Evolutionary conservation across 2,329 filamentous ascomycete genomes (phyloP).

Genomic region (Phyllachora maydis): DNA sequence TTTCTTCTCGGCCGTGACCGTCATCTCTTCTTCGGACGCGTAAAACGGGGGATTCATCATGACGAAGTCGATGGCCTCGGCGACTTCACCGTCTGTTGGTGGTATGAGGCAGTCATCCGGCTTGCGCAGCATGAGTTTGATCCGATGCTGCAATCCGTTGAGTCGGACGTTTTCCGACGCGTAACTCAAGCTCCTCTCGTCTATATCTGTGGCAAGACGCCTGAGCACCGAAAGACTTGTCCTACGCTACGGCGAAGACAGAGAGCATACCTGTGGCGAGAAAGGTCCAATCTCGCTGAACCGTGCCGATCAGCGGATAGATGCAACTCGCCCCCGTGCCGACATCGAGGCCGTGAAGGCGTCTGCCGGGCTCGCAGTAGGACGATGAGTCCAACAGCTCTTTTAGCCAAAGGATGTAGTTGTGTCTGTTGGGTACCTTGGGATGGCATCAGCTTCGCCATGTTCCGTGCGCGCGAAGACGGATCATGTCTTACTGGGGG

Average conservation of each 20-base stretch:
- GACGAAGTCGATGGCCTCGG: slow-evolving; percentile 48
- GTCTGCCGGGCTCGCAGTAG: slow-evolving; percentile 23
- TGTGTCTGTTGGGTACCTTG: slow-evolving; percentile 47
- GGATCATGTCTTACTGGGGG: slow-evolving; percentile 41
- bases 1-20: slow-evolving; percentile 43
- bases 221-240: too few species aligned
- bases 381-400: slow-evolving; percentile 53
- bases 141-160: slow-evolving; percentile 44
- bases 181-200: slow-evolving; percentile 43
- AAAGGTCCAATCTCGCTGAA: slow-evolving; percentile 54
- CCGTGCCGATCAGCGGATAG: slow-evolving; percentile 66
- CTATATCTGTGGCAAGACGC: slow-evolving; percentile 51
- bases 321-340: slow-evolving; percentile 85
- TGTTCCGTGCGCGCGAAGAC: background rate
- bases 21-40: slow-evolving; percentile 47
- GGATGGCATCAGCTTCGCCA: slow-evolving; percentile 1
- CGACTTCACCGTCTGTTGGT: slow-evolving; percentile 27
- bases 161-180: slow-evolving; percentile 44
- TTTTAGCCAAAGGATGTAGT: slow-evolving; percentile 83
- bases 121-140: slow-evolving; percentile 38
- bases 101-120: slow-evolving; percentile 38
- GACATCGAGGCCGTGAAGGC: slow-evolving; percentile 56
- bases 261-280: slow-evolving; percentile 36
- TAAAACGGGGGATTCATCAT: slow-evolving; percentile 98
- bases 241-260: too few species aligned